Evolutionary conservation across 208 protist genomes (phyloP).

Genomic region (Leptomonas pyrrhocoris): DNA sequence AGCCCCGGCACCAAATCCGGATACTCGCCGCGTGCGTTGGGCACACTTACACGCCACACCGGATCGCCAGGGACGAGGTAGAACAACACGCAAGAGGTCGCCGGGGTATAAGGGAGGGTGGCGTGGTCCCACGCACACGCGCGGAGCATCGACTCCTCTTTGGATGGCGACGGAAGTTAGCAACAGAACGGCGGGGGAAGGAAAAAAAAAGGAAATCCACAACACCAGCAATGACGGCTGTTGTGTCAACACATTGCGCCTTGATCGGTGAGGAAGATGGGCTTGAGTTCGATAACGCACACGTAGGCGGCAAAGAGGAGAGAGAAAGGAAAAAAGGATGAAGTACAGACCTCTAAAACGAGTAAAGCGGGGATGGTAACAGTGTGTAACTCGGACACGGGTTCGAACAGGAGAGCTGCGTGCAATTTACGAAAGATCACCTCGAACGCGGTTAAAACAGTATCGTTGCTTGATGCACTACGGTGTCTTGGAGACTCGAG

Average conservation of each 20-base stretch:
- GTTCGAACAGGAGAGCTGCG: no score
- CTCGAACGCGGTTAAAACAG: no score
- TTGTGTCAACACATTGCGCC: no score
- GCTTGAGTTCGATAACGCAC: no score
- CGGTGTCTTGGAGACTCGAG: neutral
- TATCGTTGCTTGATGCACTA: neutral
- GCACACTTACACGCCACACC: constrained; percentile 64
- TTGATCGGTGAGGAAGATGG: no score
- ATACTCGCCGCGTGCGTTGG: constrained; percentile 82
- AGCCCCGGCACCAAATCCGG: constrained; percentile 65
- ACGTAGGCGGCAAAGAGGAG: no score
- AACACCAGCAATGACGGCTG: no score
- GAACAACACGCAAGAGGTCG: constrained; percentile 68
- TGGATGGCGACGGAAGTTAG: neutral
- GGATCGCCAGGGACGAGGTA: constrained; percentile 77
- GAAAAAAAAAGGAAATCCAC: no score
- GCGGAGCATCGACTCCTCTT: constrained; percentile 12
- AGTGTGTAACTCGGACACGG: no score
- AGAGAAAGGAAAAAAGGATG: neutral
- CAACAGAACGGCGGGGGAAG: neutral
- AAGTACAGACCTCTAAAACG: neutral
- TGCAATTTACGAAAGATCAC: no score
- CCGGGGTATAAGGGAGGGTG: constrained; percentile 66
- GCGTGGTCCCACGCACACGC: constrained; percentile 69
- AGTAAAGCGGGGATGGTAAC: no score